A percentile compares a stretch with the other conserved stretches of the same genome.
Conservation (phyloP, 2,329 filamentous ascomycete species). For the Pezicula neosporulosa region DNA sequence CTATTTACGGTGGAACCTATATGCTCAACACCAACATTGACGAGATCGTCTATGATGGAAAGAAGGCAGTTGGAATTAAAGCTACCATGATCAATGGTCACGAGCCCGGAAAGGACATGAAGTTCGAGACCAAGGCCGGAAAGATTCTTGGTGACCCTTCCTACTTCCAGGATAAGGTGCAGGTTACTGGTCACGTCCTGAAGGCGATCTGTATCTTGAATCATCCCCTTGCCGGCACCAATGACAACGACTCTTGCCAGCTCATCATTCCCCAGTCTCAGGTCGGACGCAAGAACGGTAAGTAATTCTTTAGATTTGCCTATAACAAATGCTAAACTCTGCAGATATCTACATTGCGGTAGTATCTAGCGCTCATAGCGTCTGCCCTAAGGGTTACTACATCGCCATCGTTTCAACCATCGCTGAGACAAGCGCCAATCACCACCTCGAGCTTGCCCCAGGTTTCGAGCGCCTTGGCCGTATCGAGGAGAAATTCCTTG, state of each 20-base stretch:
- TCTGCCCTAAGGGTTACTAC: constrained; percentile 98
- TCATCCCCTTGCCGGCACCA: constrained; percentile 88
- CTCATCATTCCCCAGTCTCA: constrained; percentile 98
- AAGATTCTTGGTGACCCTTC: constrained; percentile 95
- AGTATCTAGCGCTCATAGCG: constrained; percentile 93
- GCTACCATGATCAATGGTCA: constrained; percentile 73
- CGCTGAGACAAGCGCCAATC: constrained; percentile 85
- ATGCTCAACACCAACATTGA: constrained; percentile 97
- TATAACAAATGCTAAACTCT: constrained; percentile 7
- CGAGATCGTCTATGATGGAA: constrained; percentile 79
- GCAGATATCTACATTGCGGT: constrained; percentile 94
- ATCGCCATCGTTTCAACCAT: constrained; percentile 98
- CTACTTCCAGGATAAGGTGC: constrained; percentile 90
- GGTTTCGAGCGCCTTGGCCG: constrained; percentile 88
- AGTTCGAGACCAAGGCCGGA: constrained; percentile 93
- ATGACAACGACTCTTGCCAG: constrained; percentile 84
- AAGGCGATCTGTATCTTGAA: constrained; percentile 98
- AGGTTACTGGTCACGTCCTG: constrained; percentile 83
- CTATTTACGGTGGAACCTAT: constrained; percentile 98
- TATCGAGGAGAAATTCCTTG: constrained; percentile 97
- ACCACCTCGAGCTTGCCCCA: constrained; percentile 90
- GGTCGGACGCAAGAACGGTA: constrained; percentile 92
- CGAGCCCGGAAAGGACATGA: constrained; percentile 80
- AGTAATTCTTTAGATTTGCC: not conserved
- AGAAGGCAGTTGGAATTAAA: constrained; percentile 92